These are phyloP conservation scores for Bromus sterilis DNA, from an alignment of 176 grass and related monocot genomes.

Conservation along the genomic window DNA sequence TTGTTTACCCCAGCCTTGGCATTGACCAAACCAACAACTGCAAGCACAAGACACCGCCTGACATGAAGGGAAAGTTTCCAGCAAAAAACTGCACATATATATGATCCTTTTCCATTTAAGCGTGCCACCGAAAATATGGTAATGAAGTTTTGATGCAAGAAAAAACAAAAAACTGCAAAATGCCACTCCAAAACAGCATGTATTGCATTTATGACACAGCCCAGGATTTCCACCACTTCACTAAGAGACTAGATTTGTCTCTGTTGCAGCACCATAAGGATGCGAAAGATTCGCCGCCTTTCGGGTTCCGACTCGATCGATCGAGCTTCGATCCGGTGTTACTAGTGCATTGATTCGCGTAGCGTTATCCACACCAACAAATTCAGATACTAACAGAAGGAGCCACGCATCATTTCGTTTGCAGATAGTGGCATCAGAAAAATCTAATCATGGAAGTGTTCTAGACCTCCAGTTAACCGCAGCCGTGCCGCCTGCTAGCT, in stretches of 20 bases:
- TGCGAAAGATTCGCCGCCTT: background rate
- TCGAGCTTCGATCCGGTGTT: too few relatives aligned
- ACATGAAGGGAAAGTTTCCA: background rate
- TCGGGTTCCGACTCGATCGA: too few relatives aligned
- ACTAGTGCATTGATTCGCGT: background rate
- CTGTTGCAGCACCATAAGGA: background rate
- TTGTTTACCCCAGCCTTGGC: constrained; percentile 85
- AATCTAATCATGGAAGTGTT: background rate
- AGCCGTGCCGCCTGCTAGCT: background rate
- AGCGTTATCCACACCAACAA: background rate
- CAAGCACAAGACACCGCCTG: constrained; percentile 1
- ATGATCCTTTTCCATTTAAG: background rate
- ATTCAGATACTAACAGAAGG: background rate
- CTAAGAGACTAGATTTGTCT: background rate
- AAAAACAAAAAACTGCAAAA: background rate
- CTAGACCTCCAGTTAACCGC: too few relatives aligned
- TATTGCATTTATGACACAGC: background rate
- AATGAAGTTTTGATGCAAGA: too few relatives aligned
- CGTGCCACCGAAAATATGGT: background rate
- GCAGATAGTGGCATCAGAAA: background rate
- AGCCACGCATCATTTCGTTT: background rate
- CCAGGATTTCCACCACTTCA: background rate
- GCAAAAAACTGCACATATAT: background rate
- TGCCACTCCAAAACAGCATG: background rate
- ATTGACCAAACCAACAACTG: constrained; percentile 52